These are phyloP conservation scores for Penicillium crustosum DNA, from an alignment of 2,329 filamentous ascomycete genomes.

Conservation along the genomic window DNA sequence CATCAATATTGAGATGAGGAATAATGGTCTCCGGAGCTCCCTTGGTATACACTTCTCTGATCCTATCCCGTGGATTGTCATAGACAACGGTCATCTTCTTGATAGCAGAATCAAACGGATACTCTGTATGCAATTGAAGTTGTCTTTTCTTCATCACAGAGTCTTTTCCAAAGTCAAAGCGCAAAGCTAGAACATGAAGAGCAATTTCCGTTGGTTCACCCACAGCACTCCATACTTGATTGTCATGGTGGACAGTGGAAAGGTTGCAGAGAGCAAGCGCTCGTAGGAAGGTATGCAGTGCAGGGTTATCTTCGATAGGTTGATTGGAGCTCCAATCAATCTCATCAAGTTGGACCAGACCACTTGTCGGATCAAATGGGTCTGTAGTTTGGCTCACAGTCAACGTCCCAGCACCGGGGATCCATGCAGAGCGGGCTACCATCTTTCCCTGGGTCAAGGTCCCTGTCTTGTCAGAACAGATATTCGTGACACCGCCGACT, in stretches of 20 bases:
- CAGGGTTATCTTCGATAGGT: constrained; percentile 27
- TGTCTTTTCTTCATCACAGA: constrained; percentile 37
- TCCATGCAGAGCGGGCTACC: constrained; percentile 60
- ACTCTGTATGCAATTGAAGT: constrained; percentile 50
- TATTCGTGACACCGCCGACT: constrained; percentile 58
- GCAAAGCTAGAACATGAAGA: constrained; percentile 64
- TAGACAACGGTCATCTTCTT: constrained; percentile 69
- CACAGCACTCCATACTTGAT: constrained; percentile 53
- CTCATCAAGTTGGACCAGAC: constrained; percentile 44
- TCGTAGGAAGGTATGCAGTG: constrained; percentile 53
- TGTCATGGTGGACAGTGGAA: constrained; percentile 50
- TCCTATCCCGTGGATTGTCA: constrained; percentile 27
- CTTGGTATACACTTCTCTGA: constrained; percentile 56
- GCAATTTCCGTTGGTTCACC: constrained; percentile 69
- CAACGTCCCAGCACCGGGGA: constrained; percentile 55
- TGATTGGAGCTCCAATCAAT: constrained; percentile 32
- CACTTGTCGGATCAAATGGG: constrained; percentile 57
- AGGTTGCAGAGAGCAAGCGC: constrained; percentile 58
- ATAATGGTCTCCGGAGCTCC: constrained; percentile 63
- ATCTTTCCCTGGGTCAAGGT: constrained; percentile 58
- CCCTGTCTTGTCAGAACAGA: constrained; percentile 60
- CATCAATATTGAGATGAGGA: constrained; percentile 18
- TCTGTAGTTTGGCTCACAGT: constrained; percentile 54
- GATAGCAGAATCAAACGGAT: constrained; percentile 64
- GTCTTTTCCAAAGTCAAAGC: constrained; percentile 56